Base-by-base conservation (phyloP, 2,329 filamentous ascomycete species). In the Cadophora gregata region DNA sequence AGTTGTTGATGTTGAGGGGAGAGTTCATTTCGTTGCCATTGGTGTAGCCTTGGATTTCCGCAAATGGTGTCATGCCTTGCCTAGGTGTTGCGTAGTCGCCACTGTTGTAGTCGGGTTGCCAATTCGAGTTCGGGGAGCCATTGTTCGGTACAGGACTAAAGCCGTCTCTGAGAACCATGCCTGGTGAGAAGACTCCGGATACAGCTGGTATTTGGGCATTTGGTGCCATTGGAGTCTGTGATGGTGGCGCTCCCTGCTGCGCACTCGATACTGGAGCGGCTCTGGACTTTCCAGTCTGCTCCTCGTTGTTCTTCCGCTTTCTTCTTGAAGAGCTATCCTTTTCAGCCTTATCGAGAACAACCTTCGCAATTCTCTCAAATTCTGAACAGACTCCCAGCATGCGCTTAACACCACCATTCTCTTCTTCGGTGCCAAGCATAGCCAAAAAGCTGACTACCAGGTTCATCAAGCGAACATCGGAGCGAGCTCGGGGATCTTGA, bases 331-430 rank as follows among this genome's bases (percentile, higher is more conserved):
- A 75, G 19, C 67, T 72, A n/a, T 98, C 95, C 75, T 91, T 93
- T 76, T 98, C 95, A 0, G 93, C 88, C 77, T 94, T 97, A 67
- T 98, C 95, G 55, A 98, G 89, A 9, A 97, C 93, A 3, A 93
- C 88, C 75, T 90, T 93, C 42, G 93, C 93, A 70, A 99, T 97
- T 66, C 96, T 89, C 78, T 97, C 94, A 73, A 99, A 99, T 75
- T 99, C 96, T n/a, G 92, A 88, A 78, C 95, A 98, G 0, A 98
- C 90, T 27, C 90, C 91, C 21, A 97, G 86, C 93, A 98, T 98
- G 59, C 96, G 91, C 77, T 93, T 93, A 5, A 98, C 93, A 74
- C 93, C 94, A 50, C 93, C 92, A 66, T 94, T 96, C 65, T 93
- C 92, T 70, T 94, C 92, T 74, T 98, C 95, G 42, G 91, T 87